A percentile compares a stretch with the other conserved stretches of the same genome.
Evolutionary conservation across 2,329 filamentous ascomycete species (phyloP).

Genomic region (Neofusicoccum umdonicola): DNA sequence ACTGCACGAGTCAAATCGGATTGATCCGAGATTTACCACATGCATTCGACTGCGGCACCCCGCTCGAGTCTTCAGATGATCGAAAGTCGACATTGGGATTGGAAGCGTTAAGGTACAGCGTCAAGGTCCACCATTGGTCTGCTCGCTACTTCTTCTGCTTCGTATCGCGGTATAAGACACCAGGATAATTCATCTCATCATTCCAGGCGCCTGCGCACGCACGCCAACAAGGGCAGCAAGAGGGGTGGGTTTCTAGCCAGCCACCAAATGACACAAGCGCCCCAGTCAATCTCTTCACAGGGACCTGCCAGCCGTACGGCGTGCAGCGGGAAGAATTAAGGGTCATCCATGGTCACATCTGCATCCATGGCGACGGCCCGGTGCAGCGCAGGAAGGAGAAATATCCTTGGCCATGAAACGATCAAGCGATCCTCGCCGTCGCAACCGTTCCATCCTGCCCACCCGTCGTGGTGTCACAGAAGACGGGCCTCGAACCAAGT

Average conservation of each 20-base stretch:
- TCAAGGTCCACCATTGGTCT: too few species aligned
- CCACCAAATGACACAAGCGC: neutral
- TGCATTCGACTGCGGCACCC: neutral
- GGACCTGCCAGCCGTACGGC: neutral
- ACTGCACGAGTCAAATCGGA: neutral
- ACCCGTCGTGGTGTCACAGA: neutral
- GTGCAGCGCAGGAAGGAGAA: neutral
- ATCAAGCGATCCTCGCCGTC: neutral
- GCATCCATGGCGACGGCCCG: neutral
- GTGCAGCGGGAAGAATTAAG: neutral
- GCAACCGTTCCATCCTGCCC: neutral
- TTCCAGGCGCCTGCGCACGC: neutral
- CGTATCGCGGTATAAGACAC: neutral
- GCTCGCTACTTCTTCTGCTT: neutral
- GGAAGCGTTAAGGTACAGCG: neutral
- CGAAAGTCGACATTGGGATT: neutral
- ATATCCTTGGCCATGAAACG: neutral
- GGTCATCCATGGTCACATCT: neutral
- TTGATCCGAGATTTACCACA: neutral
- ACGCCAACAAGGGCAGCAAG: neutral
- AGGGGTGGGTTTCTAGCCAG: neutral
- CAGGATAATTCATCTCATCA: neutral
- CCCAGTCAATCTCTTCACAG: neutral
- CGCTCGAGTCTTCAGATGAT: neutral
- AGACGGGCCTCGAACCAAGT: neutral